Evolutionary conservation across 2,329 filamentous ascomycete genomes (phyloP), one percentile per base, ranked within the genome.

Genomic region (Pseudomassariella vexata): DNA sequence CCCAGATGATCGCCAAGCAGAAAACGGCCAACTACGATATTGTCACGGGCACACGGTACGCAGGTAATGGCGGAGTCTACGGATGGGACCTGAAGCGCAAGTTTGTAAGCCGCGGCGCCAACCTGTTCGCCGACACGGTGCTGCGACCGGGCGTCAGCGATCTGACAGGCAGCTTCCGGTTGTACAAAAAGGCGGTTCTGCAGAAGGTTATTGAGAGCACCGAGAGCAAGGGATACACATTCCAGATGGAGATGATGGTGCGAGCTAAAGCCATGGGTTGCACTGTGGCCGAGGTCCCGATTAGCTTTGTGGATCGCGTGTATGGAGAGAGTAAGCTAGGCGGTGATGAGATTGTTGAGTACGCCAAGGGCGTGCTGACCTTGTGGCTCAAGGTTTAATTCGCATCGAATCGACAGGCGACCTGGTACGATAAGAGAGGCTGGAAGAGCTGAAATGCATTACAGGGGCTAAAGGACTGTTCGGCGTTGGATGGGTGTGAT

Each of bases 211-310:
- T 98, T 50, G 69, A 73, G 53, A 86, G 76, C 62, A 95, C 88
- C 7, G 83, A 95, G 71, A 92, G 86, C 57, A 95, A 96, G 67
- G 92, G 92, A 3, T 98, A 96, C 60, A 90, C 85, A 24, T 98
- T 98, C 72, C 92, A 98, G 77, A 98, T 98, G 92, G 90, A 95
- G 73, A 84, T 98, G 79, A 96, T 95, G 82, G 90, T 96, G 7
- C 75, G 89, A 40, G 92, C 92, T 20, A 95, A 95, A 76, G 85
- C 84, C 11, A 89, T 95, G 85, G 90, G 92, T 1, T 94, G 78
- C 66, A 85, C 81, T 22, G 90, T 98, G 19, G 86, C 85, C 11
- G 92, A 98, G 70, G 90, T 95, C 39, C 92, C 92, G 9, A 98
- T 98, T 47, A 85, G 78, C 16, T 98, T 98, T 59, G 92, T 96